phyloP scores from a whole-genome alignment of 2,329 filamentous ascomycete species.

The Xylaria sp. region DNA sequence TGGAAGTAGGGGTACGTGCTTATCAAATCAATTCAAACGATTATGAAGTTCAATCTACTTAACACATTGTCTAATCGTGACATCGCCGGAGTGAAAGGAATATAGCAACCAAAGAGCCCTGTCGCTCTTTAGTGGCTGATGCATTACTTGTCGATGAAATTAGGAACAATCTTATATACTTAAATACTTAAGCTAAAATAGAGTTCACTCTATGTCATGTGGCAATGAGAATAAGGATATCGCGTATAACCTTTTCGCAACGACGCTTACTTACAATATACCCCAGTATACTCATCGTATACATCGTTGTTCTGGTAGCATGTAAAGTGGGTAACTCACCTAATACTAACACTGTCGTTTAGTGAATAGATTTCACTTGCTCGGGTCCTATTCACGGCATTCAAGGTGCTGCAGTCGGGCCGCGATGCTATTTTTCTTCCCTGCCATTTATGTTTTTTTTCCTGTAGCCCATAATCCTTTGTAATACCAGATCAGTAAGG shows the following conservation, averaged over 20 bases:
- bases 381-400: neutral
- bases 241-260: neutral
- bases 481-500: neutral
- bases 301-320: neutral
- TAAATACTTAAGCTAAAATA: neutral
- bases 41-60: too few relatives aligned
- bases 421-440: neutral
- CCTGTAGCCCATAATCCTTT: neutral
- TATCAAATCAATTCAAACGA: too few relatives aligned
- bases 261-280: neutral
- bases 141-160: neutral
- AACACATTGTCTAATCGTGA: neutral
- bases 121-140: neutral
- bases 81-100: neutral
- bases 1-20: too few relatives aligned
- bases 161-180: neutral
- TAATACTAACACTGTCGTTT: neutral
- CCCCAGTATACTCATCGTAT: neutral
- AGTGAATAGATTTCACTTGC: neutral
- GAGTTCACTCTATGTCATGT: neutral
- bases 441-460: neutral
- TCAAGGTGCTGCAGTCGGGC: neutral
- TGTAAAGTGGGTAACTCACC: neutral
- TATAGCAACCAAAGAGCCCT: neutral
- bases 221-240: neutral